Conservation (phyloP, 129 eudicot genomes). For the Helichrysum umbraculigerum region DNA sequence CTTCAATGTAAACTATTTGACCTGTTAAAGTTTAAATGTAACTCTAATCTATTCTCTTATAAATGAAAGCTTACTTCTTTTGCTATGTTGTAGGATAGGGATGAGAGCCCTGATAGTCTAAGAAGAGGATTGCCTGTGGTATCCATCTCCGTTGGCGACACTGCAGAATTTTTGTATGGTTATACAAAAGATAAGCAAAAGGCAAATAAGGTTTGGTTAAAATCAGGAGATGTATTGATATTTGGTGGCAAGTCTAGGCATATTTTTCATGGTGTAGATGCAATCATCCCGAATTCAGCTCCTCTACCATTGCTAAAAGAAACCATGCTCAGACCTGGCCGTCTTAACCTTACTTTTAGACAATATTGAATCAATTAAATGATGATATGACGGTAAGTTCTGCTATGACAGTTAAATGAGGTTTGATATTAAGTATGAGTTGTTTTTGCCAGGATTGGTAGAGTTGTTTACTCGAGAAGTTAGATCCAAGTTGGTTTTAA, state of each 20-base stretch:
- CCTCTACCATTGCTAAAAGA: neutral
- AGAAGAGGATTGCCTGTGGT: neutral
- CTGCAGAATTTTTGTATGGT: neutral
- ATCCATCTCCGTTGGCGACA: conserved; percentile 1
- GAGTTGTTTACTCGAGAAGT: neutral
- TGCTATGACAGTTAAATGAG: no score
- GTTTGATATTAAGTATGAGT: neutral
- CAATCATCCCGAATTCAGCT: neutral
- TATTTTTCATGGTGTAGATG: neutral
- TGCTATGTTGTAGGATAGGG: neutral
- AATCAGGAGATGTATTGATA: conserved; percentile 4
- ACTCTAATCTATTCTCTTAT: neutral
- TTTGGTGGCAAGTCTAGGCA: conserved; percentile 10
- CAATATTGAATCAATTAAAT: neutral
- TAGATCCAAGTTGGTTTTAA: neutral
- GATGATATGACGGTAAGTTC: neutral
- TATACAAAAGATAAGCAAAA: neutral
- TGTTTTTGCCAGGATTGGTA: neutral
- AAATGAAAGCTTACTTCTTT: neutral
- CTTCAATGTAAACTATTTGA: neutral
- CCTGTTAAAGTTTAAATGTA: neutral
- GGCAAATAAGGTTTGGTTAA: neutral
- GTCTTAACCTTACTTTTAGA: conserved; percentile 2
- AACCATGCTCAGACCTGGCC: neutral
- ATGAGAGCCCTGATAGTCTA: conserved; percentile 6